These are phyloP conservation scores for Flaveria brownii DNA, from an alignment of 129 eudicot genomes.

Conservation along the genomic window DNA sequence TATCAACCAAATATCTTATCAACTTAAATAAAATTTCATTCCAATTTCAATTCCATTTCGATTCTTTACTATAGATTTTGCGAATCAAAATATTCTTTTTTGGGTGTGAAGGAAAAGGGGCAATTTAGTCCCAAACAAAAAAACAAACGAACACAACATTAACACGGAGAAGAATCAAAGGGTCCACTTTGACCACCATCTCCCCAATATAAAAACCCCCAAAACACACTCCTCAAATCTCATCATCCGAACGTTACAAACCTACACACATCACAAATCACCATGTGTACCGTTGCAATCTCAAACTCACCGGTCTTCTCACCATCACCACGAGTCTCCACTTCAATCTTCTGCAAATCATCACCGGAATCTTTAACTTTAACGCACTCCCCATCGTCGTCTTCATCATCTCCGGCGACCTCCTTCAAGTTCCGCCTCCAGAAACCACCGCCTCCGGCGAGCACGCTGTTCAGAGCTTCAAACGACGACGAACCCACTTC, in stretches of 20 bases:
- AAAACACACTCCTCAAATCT: constrained; percentile 3
- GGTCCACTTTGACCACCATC: constrained; percentile 41
- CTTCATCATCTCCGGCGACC: constrained; percentile 48
- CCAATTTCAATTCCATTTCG: no score
- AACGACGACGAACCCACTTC: not conserved
- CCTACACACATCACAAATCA: not conserved
- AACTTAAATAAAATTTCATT: no score
- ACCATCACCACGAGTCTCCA: constrained; percentile 43
- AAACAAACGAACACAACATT: constrained; percentile 23
- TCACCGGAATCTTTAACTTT: constrained; percentile 45
- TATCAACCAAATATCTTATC: no score
- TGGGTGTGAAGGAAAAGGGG: not conserved
- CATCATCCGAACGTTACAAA: constrained; percentile 58
- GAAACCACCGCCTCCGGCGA: constrained; percentile 40
- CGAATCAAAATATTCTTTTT: not conserved
- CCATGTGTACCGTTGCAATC: constrained; percentile 62
- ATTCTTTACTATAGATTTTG: no score
- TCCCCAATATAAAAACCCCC: constrained; percentile 16
- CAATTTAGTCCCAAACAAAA: constrained; percentile 8
- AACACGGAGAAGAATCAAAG: constrained; percentile 43
- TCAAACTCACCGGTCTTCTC: constrained; percentile 75
- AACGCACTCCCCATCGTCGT: constrained; percentile 40
- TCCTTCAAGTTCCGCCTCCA: constrained; percentile 48
- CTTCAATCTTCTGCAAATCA: constrained; percentile 44
- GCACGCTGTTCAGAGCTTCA: constrained; percentile 37